Conservation (phyloP, 257 asterid species). For the Phtheirospermum japonicum region DNA sequence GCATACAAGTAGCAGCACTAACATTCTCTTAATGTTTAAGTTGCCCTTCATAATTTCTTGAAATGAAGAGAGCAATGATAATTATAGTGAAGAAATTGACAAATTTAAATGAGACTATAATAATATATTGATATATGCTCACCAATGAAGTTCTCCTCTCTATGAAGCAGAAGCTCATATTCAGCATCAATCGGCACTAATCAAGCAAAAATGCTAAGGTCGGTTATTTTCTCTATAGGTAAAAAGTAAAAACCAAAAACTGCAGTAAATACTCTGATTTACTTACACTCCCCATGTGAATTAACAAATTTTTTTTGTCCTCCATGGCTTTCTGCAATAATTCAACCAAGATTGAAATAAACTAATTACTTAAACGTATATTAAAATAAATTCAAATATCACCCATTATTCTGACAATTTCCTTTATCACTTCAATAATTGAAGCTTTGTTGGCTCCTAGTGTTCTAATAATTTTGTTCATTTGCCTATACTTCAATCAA, state of each 20-base stretch:
- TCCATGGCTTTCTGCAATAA: conserved; percentile 62
- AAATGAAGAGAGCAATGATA: too few species aligned
- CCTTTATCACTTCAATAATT: not conserved
- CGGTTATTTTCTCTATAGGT: too few species aligned
- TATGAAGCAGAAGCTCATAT: conserved; percentile 59
- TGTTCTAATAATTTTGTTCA: not conserved
- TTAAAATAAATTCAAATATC: conserved; percentile 3
- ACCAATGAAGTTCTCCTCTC: conserved; percentile 64
- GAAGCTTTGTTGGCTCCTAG: not conserved
- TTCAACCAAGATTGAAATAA: too few species aligned
- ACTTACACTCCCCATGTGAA: conserved; percentile 85
- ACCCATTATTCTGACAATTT: not conserved
- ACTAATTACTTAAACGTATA: not conserved
- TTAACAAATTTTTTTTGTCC: conserved; percentile 45
- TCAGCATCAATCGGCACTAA: conserved; percentile 70
- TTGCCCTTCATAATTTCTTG: conserved; percentile 70
- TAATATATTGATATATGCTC: too few species aligned
- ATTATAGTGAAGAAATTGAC: too few species aligned
- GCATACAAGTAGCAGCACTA: conserved; percentile 70
- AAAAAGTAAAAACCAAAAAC: not conserved
- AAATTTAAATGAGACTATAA: too few species aligned
- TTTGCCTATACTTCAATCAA: conserved; percentile 1
- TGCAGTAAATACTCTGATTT: not conserved
- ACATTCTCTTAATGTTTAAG: conserved; percentile 50
- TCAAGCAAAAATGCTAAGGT: conserved; percentile 1